Base-by-base conservation (phyloP, 768 basidiomycete species). In the Collybia mongolica region DNA sequence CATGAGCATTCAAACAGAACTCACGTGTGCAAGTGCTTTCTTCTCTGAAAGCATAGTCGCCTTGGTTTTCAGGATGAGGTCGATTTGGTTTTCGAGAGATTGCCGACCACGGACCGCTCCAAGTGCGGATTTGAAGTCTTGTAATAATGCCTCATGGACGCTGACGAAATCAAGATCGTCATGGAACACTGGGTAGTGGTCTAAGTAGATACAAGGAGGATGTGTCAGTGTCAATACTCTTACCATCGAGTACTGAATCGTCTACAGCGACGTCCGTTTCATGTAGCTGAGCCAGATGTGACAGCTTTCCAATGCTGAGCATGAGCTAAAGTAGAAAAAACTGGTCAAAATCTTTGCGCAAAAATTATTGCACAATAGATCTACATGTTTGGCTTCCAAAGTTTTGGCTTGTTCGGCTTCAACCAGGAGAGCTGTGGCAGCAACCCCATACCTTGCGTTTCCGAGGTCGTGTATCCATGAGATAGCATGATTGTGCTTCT, bases 391-490 rank as follows among this genome's bases (percentile, higher is more conserved):
- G 17, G 83, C 76, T 23, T 77, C 79, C 12, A 96, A 72, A 49
- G 80, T 80, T 5, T 64, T 66, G 8, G 84, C 84, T 17, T 65
- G 66, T 26, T 74, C 66, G 8, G 88, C 79, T 55, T 88, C 90
- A n/a, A 60, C 58, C 23, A 86, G 70, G 39, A 98, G 72, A 14
- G 84, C 75, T 17, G 68, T 60, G 2, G 88, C 82, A 2, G 93
- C 91, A 9, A 75, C 69, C 3, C 76, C 81, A 64, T 83, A 90
- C 42, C 83, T 74, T 35, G 72, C 74, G 49, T 85, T 83, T 3
- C 83, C 85, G 39, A 98, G 68, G 65, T 96, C 85, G 62, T 97
- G 87, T 29, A 98, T 74, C 96, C 96, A 98, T 1, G 90, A 86
- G 46, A 91, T 77, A 3, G 77, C 65, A 18, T 82, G 75, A 60